phyloP scores from a whole-genome alignment of 1,284 basidiomycete genomes.

The Apiotrichum siamense region DNA sequence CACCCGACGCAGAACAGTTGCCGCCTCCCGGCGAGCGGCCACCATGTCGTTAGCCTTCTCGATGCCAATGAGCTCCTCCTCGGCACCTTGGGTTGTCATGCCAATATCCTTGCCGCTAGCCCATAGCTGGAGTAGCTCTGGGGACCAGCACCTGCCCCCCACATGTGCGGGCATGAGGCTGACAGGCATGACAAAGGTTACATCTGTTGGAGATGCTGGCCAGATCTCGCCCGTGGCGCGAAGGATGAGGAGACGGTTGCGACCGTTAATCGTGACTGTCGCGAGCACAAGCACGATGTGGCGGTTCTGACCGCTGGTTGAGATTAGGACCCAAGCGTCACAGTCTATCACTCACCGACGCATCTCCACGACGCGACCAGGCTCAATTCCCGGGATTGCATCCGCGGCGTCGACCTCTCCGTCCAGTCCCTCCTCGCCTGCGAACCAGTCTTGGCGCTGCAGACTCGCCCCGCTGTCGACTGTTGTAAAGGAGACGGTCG shows the following conservation, averaged over 20 bases:
- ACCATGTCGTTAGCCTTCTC: conserved; percentile 22
- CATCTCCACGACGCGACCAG: conserved; percentile 35
- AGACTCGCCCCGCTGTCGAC: conserved; percentile 2
- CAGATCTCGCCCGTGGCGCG: conserved; percentile 36
- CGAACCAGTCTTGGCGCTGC: conserved; percentile 12
- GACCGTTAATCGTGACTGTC: conserved; percentile 23
- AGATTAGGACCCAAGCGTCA: conserved; percentile 9
- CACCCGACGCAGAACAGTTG: conserved; percentile 33
- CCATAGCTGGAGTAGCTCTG: conserved; percentile 25
- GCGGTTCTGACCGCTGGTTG: conserved; percentile 20
- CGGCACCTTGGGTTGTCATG: neutral
- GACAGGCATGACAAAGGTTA: conserved; percentile 43
- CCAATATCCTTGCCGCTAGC: conserved; percentile 17
- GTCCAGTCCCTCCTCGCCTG: neutral
- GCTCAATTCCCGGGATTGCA: conserved; percentile 22
- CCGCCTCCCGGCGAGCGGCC: conserved; percentile 30
- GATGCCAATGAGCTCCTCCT: conserved; percentile 1
- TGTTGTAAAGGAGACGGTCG: conserved; percentile 3
- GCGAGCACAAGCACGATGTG: conserved; percentile 35
- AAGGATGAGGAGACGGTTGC: conserved; percentile 33
- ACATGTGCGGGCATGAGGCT: conserved; percentile 24
- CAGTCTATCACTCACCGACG: conserved; percentile 26
- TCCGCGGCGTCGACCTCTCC: conserved; percentile 9
- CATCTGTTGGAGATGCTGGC: conserved; percentile 36
- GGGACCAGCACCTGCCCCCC: conserved; percentile 24